These are phyloP conservation scores for Arxiozyma slooffiae DNA, from an alignment of 1,139 yeast genomes.

Conservation along the genomic window DNA sequence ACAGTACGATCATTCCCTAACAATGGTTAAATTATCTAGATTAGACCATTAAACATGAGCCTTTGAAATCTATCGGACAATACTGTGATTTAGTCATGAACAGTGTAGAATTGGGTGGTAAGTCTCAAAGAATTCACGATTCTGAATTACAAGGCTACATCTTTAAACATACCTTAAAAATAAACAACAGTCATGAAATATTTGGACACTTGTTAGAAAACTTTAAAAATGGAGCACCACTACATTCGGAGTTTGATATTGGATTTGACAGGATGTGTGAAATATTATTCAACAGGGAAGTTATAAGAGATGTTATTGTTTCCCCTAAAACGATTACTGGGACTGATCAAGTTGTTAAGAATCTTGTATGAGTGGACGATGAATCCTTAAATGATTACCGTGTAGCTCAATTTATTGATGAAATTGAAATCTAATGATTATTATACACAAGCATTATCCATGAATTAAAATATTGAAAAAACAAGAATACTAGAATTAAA, in stretches of 20 bases:
- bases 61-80: constrained; percentile 71
- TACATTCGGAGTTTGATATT: constrained; percentile 93
- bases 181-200: constrained; percentile 47
- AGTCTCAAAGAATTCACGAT: constrained; percentile 91
- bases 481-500: no score
- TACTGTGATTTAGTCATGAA: constrained; percentile 90
- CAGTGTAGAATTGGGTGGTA: constrained; percentile 96
- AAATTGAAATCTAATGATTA: no score
- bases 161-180: constrained; percentile 46
- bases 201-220: constrained; percentile 85
- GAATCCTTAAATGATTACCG: constrained; percentile 43
- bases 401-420: constrained; percentile 20
- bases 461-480: no score
- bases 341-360: constrained; percentile 73
- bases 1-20: constrained; percentile 75
- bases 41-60: constrained; percentile 43
- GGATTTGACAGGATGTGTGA: constrained; percentile 94
- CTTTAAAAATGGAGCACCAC: constrained; percentile 88
- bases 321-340: constrained; percentile 93
- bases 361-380: constrained; percentile 60
- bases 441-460: no score
- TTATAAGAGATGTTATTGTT: constrained; percentile 88
- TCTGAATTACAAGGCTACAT: constrained; percentile 63
- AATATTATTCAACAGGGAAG: constrained; percentile 63
- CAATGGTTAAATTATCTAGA: constrained; percentile 74